phyloP scores from a whole-genome alignment of 805 yeast genomes.

The Kurtzmaniella cleridarum region DNA sequence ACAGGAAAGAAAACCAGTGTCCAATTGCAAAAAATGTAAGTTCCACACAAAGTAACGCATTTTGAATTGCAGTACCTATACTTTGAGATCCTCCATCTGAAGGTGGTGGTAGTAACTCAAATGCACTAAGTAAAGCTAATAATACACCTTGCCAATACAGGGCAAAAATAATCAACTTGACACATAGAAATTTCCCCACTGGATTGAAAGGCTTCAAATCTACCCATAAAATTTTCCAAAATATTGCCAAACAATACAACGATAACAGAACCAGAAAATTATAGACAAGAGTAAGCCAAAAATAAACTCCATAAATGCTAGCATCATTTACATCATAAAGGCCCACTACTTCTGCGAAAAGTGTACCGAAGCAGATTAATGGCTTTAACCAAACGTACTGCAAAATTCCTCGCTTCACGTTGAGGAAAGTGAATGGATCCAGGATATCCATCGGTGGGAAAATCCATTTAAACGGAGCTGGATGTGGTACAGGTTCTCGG shows the following conservation, averaged over 20 bases:
- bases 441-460: conserved; percentile 68
- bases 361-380: conserved; percentile 54
- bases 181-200: conserved; percentile 88
- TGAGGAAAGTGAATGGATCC: conserved; percentile 75
- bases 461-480: conserved; percentile 48
- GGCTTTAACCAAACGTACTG: conserved; percentile 97
- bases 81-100: conserved; percentile 22
- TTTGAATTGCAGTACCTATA: conserved; percentile 62
- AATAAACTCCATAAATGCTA: conserved; percentile 43
- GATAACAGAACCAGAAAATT: conserved; percentile 79
- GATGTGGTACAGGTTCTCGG: conserved; percentile 64
- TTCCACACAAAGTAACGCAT: conserved; percentile 76
- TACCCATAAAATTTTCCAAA: conserved; percentile 83
- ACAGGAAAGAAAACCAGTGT: conserved; percentile 85
- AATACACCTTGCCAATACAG: conserved; percentile 94
- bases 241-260: conserved; percentile 77
- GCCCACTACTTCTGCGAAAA: conserved; percentile 43
- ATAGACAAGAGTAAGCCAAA: conserved; percentile 67
- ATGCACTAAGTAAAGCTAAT: conserved; percentile 46
- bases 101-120: conserved; percentile 38
- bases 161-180: conserved; percentile 89
- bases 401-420: conserved; percentile 75
- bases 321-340: conserved; percentile 48
- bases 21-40: conserved; percentile 79
- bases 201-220: conserved; percentile 81